Evolutionary conservation across 2,329 filamentous ascomycete species (phyloP).

Genomic region (Penicillium verrucosum): DNA sequence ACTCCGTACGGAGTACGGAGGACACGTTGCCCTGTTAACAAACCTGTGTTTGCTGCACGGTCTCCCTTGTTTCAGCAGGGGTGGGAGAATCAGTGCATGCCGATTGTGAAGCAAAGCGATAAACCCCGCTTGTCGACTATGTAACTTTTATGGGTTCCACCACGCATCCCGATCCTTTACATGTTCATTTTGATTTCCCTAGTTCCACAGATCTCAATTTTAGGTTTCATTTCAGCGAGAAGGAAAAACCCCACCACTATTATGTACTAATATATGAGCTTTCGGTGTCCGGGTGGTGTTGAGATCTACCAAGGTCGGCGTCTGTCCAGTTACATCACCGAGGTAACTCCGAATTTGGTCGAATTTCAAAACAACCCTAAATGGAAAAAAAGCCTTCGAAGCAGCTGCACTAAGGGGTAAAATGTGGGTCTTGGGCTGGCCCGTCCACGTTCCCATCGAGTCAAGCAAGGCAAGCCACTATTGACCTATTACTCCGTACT

Average conservation of each 20-base stretch:
- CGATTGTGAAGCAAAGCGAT: background rate
- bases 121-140: background rate
- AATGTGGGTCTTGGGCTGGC: constrained; percentile 8
- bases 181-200: background rate
- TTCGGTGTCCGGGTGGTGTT: background rate
- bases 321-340: background rate
- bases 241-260: background rate
- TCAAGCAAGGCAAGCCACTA: background rate
- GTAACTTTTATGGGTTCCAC: background rate
- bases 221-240: background rate
- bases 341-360: background rate
- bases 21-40: background rate
- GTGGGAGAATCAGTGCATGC: background rate
- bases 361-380: background rate
- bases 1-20: background rate
- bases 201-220: background rate
- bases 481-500: background rate
- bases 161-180: background rate
- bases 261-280: no score
- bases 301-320: background rate
- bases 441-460: constrained; percentile 5
- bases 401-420: background rate
- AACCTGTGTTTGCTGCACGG: background rate
- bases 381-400: background rate
- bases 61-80: background rate